Base-by-base conservation (phyloP, 257 asterid species). In the Nicotiana benthamiana region DNA sequence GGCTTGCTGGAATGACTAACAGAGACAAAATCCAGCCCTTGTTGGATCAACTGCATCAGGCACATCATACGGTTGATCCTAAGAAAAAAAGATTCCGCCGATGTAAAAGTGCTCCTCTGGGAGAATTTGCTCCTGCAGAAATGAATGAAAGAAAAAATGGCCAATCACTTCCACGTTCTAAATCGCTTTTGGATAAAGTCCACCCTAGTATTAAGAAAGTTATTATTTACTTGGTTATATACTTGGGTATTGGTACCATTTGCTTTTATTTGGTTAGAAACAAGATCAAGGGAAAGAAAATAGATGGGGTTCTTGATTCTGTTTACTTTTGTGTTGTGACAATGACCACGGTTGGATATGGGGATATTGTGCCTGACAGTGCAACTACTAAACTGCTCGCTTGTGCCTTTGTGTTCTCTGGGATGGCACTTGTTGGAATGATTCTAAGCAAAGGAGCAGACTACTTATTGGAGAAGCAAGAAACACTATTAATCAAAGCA, bases 301-400 rank as follows among this genome's bases (percentile, higher is more conserved):
- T 86, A 3, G 80, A 88, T 40, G 91, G 90, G 4, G 74, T 93
- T 80, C 95, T 95, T 22, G 99, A 95, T 86, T 91, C 98, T 4
- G 84, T 92, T 77, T 95, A 93, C 89, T 95, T 95, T 75, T 92
- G 97, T 89, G 91, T 95, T 40, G 98, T 95, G 77, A 95, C 99
- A 12, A 95, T 95, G 98, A 95, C 99, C 24, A 95, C 97, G 9
- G 94, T 95, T 48, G 99, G 99, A 76, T 95, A 95, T 64, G 99
- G 99, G 27, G 99, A 95, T 82, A 92, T 95, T 11, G 97, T 95
- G 17, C 99, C 99, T 16, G 79, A 86, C 32, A 90, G 92, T 67
- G 43, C 81, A 2, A 80, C 87, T 60, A 28, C 98, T 2, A 95
- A 95, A 77, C 93, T 95, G 28, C 94, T 95, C 20, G 96, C 99